Conservation (phyloP, 495 filamentous ascomycete species). For the Hypoxylon lienhwacheense region DNA sequence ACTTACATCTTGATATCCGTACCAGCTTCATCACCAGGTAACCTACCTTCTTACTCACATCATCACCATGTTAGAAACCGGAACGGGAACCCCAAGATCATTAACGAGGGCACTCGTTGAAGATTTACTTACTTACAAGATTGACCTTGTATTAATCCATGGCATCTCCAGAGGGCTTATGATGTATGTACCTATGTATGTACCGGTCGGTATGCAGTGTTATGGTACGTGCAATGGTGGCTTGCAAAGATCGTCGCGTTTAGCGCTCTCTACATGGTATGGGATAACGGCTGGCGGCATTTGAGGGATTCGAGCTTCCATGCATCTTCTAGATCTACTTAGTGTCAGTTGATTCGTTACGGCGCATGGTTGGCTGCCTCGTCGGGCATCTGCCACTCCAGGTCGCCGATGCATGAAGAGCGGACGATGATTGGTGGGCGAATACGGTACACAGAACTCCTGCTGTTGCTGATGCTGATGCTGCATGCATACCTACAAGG, state of each 20-base stretch:
- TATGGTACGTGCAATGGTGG: constrained; percentile 9
- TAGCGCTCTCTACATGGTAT: neutral
- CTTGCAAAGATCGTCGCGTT: constrained; percentile 29
- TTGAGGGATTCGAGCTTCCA: constrained; percentile 21
- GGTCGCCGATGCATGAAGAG: constrained; percentile 28
- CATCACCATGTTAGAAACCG: too few species aligned
- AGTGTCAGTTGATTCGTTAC: constrained; percentile 9
- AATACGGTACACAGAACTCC: constrained; percentile 10
- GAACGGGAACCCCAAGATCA: too few species aligned
- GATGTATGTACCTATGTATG: neutral
- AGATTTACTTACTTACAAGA: too few species aligned
- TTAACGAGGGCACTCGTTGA: too few species aligned
- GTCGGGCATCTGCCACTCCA: constrained; percentile 31
- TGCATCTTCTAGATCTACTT: constrained; percentile 34
- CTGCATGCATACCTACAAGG: too few species aligned
- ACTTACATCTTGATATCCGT: too few species aligned
- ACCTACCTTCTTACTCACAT: too few species aligned
- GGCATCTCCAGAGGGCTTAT: too few species aligned
- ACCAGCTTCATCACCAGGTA: too few species aligned
- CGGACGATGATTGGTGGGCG: constrained; percentile 19
- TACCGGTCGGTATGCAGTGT: too few species aligned
- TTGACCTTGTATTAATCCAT: too few species aligned
- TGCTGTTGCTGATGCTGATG: too few species aligned
- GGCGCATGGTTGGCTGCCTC: constrained; percentile 33
- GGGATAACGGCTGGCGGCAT: constrained; percentile 16